phyloP scores from a whole-genome alignment of 2,329 filamentous ascomycete genomes.

The Diaporthe sp. region DNA sequence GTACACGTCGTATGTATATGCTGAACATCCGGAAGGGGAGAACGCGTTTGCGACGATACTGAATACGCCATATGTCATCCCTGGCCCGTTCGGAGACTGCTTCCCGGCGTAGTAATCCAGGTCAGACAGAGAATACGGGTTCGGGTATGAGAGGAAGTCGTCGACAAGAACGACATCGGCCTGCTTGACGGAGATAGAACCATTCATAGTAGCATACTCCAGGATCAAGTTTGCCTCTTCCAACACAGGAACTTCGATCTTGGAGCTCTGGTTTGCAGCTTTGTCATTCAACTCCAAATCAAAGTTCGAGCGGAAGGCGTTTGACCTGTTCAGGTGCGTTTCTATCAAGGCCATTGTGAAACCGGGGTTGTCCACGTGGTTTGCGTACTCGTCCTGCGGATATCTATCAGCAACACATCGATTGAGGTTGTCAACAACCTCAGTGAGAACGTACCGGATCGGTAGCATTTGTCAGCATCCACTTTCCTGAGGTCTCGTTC shows the following conservation, averaged over 20 bases:
- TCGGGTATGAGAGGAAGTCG: constrained; percentile 39
- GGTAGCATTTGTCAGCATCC: constrained; percentile 73
- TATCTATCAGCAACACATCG: neutral
- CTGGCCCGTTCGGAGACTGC: constrained; percentile 35
- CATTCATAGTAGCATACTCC: constrained; percentile 77
- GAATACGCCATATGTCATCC: constrained; percentile 41
- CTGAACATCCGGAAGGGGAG: constrained; percentile 36
- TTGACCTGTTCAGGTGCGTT: constrained; percentile 68
- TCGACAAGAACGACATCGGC: constrained; percentile 41
- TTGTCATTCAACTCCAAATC: constrained; percentile 62
- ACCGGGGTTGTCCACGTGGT: constrained; percentile 75
- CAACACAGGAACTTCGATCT: constrained; percentile 15
- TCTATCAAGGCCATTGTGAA: constrained; percentile 76
- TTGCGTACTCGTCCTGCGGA: constrained; percentile 74
- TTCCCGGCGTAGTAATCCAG: constrained; percentile 39
- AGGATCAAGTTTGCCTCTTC: constrained; percentile 65
- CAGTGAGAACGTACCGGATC: constrained; percentile 69
- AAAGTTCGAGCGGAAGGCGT: constrained; percentile 69
- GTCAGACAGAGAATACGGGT: constrained; percentile 34
- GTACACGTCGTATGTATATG: constrained; percentile 37
- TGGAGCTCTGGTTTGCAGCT: constrained; percentile 30
- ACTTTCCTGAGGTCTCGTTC: constrained; percentile 64
- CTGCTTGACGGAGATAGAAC: constrained; percentile 55
- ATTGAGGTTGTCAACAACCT: no score
- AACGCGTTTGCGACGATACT: constrained; percentile 38